Evolutionary conservation across 306 rosid species (phyloP), one percentile per base, ranked within the genome.

Genomic region (Malus asiatica): DNA sequence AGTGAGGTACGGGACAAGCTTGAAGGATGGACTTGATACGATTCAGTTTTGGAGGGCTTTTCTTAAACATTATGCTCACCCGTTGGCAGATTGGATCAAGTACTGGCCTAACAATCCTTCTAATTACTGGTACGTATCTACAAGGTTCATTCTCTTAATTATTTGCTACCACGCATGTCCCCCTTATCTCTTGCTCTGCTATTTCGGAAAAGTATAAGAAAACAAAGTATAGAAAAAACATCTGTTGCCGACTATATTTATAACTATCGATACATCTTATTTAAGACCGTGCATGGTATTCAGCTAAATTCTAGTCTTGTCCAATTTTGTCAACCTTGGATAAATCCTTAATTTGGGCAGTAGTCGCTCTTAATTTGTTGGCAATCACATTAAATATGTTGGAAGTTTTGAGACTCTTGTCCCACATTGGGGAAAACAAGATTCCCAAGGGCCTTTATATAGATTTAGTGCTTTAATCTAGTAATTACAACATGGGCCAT

Each of bases 11-110:
- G 81, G 86, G 4, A 78, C 89, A 11, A 85, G 89, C 80, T 75
- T 87, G 20, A 83, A 79, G 75, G 84, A 83, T 84, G 91, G 80
- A 6, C 45, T 65, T 30, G 86, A 86, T 16, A 79, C 84, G 71
- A 42, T 84, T 22, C 83, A 87, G 27, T 84, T 82, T 75, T 83
- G 90, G 85, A 84, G 95, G 83, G 71, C 79, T 15, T 81, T 88
- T 70, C 91, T 90, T 69, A 90, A 90, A 67, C 95, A 90, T 48
- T 86, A 86, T 45, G 86, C 90, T 9, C 78, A 85, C 78, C 91
- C 91, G 3, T 83, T 85, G 66, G 66, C 80, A 18, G 84, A 83
- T 32, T 89, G 88, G 88, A 82, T 84, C 23, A 71, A 82, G 32
- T 20, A 58, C 48, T 85, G 90, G 93, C 93, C 91, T 14, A 8